Evolutionary conservation across 2,329 filamentous ascomycete species (phyloP), one percentile per base, ranked within the genome.

Genomic region (Hysterium pulicare): DNA sequence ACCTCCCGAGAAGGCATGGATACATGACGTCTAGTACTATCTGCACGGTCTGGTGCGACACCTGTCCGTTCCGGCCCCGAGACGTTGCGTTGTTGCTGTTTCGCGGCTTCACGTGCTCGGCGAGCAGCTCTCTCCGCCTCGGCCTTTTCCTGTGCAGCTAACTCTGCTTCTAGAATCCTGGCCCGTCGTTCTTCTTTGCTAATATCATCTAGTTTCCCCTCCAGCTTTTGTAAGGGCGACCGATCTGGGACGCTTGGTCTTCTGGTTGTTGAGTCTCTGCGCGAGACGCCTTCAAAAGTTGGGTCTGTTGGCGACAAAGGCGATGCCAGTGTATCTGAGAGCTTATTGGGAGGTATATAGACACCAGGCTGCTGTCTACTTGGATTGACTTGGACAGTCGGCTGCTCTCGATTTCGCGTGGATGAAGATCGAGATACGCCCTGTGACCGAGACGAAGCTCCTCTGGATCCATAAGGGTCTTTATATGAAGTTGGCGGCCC

Each of bases 141-240:
- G 10, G 71, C 73, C 53, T 74, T 76, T 58, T 91, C 83, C 53
- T 83, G 79, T 15, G 84, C 79, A 33, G 80, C 78, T 53, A 82
- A 76, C 64, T 96, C 91, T 5, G 89, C 89, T 56, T 91, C 86
- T 61, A 90, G 80, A 4, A 91, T 82, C 35, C 88, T 79, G 7
- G 90, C 89, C 50, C 91, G 80, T 67, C 95, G 94, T 68, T 96
- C 90, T 69, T 96, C 90, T 66, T 96, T 97, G 65, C 87, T 95
- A 67, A 96, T 91, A 69, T 87, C 90, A 66, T 86, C 86, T 59
- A 97, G 78, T 57, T 88, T 93, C 59, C 87, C 81, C 72, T 98
- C 91, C 53, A 98, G 79, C 72, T 85, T 93, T 68, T 98, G 91
- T 40, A 98, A 77, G 40, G 94, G 93, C 49, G 91, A 97, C 57